Evolutionary conservation across 345 rosid species (phyloP), one percentile per base, ranked within the genome.

Genomic region (Clarkia xantiana): DNA sequence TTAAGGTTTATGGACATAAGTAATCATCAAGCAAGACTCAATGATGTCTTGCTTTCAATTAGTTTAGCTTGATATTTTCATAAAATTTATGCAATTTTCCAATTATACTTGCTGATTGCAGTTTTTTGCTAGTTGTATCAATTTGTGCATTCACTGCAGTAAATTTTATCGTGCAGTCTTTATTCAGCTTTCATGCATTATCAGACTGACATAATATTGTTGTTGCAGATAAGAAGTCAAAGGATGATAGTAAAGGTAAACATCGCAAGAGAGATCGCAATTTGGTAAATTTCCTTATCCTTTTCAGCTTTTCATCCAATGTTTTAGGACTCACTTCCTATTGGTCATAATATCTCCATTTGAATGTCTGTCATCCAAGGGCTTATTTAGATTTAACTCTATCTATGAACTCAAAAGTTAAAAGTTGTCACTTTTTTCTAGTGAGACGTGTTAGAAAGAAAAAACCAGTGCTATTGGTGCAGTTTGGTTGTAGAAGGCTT

Each of bases 161-260:
- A 48, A 11, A 48, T 14, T 48, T 11, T 12, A 15, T 22, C 12
- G 36, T 19, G 46, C 13, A 13, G 45, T 40, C 36, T 29, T 10
- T 29, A 7, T 29, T 29, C 36, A 29, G 36, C 36, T 10, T 29
- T 29, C 7, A 10, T 7, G 7, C 1, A 3, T 14, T 57, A 56
- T 45, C 58, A 36, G 42, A 49, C 55, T 68, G 65, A 62, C 65
- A 20, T 55, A 22, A 51, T 55, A 23, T 57, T 49, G 29, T 72
- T 59, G 60, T 52, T 16, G 29, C 89, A 86, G 98, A 80, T 57
- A 86, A 75, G 76, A 84, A 77, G 75, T 79, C 81, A 0, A 79
- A 70, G 79, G 93, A 81, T 66, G 76, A 74, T 67, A 65, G 42
- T 44, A 71, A 60, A 64, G 67, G 67, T 66, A 80, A 77, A 62